Evolutionary conservation across 1,284 basidiomycete species (phyloP), one percentile per base, ranked within the genome.

Genomic region (Austroboletus niveus): DNA sequence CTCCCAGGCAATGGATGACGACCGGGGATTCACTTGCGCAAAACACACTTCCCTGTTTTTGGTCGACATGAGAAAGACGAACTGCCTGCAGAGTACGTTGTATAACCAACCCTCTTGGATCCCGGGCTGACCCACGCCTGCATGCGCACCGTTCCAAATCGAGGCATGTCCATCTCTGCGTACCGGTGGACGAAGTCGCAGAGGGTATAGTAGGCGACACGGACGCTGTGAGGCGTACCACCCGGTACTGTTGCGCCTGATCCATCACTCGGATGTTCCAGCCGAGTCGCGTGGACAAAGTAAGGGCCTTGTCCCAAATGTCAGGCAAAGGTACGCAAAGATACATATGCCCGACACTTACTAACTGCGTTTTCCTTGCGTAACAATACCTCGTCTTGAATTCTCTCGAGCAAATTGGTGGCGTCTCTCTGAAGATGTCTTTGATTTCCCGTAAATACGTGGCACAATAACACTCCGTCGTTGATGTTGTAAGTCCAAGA

Each of bases 401-500:
- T 53, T 5, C 56, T 61, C 29, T 53, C 53, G 31, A 75, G 69
- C 10, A 75, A 55, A 15, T 31, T 30, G 5, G 61, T 61, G 1
- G 74, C 64, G 8, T 65, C 61, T 42, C 46, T 47, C 50, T 76
- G 74, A 20, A 70, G 55, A 27, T 48, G 43, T 22, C 59, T 52
- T n/a, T 60, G 63, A 47, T 76, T 75, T 30, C 70, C 65, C 5
- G 73, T 75, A 56, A 73, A 75, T 38, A 76, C n/a, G 41, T 75
- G 75, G 31, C 64, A 64, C 30, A 70, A 55, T 4, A 31, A 45
- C 0, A 60, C 63, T 8, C 49, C 45, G 8, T 54, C 51, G n/a
- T 49, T 57, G 46, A 72, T 20, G n/a, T 36, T 29, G 49, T 72
- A 72, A 6, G 53, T 52, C 56, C 69, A 73, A 12, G 60, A 60